Percentiles rank a stretch among this genome's conserved stretches.
Evolutionary conservation across 176 grass and related monocot genomes (phyloP).

Genomic region (Carex littledalei): DNA sequence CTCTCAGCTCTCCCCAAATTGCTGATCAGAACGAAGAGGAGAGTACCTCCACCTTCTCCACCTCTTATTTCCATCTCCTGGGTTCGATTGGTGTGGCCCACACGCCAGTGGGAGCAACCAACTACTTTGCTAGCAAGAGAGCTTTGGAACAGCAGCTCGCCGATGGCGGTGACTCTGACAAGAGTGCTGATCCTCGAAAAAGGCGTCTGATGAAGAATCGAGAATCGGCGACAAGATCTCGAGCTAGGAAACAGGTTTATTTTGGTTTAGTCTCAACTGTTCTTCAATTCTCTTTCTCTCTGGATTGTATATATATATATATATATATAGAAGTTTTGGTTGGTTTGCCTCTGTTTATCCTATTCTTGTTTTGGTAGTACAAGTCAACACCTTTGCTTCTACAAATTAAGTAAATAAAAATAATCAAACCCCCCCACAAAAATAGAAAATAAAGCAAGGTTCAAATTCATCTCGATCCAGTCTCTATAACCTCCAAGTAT

Average conservation of each 20-base stretch:
- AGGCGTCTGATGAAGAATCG: conserved; percentile 27
- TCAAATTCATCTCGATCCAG: background rate
- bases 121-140: background rate
- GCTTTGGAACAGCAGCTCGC: conserved; percentile 14
- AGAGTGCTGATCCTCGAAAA: background rate
- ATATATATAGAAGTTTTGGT: background rate
- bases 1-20: background rate
- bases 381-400: background rate
- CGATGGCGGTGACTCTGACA: conserved; percentile 1
- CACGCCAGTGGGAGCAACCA: background rate
- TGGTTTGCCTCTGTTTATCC: background rate
- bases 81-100: background rate
- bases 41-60: conserved; percentile 6
- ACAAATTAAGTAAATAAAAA: background rate
- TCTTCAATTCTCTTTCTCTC: background rate
- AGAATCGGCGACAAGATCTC: conserved; percentile 12
- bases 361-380: background rate
- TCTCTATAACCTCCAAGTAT: background rate
- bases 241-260: conserved; percentile 17
- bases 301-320: background rate
- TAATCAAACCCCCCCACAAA: background rate
- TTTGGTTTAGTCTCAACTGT: background rate
- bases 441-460: background rate
- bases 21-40: background rate
- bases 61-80: background rate